Base-by-base conservation (phyloP, 169 alveolate genomes). In the Perkinsus chesapeaki region DNA sequence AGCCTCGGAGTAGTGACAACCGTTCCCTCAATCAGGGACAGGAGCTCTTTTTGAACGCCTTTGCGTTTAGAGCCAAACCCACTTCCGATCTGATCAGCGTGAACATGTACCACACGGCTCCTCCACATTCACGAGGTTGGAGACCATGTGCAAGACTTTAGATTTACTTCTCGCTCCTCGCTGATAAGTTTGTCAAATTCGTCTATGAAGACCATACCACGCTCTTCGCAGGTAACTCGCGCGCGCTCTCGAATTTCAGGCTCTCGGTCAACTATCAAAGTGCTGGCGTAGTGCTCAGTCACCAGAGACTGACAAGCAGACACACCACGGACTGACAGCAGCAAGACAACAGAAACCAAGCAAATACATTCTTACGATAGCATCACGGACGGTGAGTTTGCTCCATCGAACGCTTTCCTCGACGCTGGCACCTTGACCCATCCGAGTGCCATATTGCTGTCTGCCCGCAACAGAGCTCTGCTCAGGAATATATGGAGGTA, bases 1-100 rank as follows among this genome's bases (percentile, higher is more conserved):
- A 60, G 82, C 27, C 82, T 7, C 31, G 82, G 72, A 39, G 94
- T 93, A 19, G 39, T 34, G 9, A 93, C 94, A 0, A 92, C 39
- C 39, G 94, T 91, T 23, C 94, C 94, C 91, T 93, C 94, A 0
- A 93, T 93, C 34, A 93, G 92, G 1, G 94, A 48, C 39, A 93
- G 91, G 31, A 93, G 90, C 91, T 93, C 94, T 27, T 91, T 39
- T 39, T 93, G 94, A 5, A 93, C 94, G 0, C 94, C 93, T 9
- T 39, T 72, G 0, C 93, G 91, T 38, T 90, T 90, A 39, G 94
- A 93, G 34, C 93, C 91, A 47, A 90, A 93, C 7, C 91, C 94
- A 10, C 92, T 73, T 5, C 92, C 39, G 72, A 36, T 43, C 92
- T 93, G 48, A 16, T 34, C 72, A 1, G 43, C 0, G 39, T 37